Evolutionary conservation across 1,284 basidiomycete species (phyloP).

Genomic region (Lentinus polychrous): DNA sequence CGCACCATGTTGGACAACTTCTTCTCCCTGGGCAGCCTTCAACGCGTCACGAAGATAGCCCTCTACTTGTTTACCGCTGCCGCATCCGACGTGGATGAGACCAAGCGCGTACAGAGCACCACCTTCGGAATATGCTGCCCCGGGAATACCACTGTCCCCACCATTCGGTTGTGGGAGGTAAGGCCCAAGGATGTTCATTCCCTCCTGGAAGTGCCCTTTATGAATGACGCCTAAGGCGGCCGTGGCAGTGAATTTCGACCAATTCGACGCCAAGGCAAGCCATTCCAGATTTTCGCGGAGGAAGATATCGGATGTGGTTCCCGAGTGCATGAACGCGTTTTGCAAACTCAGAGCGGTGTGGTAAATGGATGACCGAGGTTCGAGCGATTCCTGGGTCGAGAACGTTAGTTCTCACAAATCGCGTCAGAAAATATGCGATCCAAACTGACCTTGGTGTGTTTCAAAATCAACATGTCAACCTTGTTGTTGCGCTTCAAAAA

Average conservation of each 20-base stretch:
- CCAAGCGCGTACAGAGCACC: conserved; percentile 93
- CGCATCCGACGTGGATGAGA: conserved; percentile 85
- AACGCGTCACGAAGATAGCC: conserved; percentile 75
- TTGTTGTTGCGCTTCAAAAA: conserved; percentile 93
- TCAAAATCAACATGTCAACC: conserved; percentile 84
- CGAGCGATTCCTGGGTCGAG: conserved; percentile 72
- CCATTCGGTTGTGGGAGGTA: conserved; percentile 76
- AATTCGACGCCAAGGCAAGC: conserved; percentile 89
- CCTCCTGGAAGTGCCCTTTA: conserved; percentile 91
- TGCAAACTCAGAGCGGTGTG: conserved; percentile 92
- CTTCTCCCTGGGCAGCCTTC: conserved; percentile 63
- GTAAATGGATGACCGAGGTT: conserved; percentile 91
- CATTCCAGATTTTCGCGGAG: conserved; percentile 93
- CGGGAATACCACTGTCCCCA: conserved; percentile 64
- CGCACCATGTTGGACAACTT: conserved; percentile 89
- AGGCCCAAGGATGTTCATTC: conserved; percentile 87
- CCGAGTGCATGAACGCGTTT: conserved; percentile 94
- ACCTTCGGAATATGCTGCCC: conserved; percentile 85
- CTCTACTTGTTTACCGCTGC: conserved; percentile 63
- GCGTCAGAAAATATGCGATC: not conserved
- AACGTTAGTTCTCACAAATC: conserved; percentile 5
- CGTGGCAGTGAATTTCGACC: conserved; percentile 96
- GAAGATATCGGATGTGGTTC: conserved; percentile 90
- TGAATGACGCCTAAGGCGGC: conserved; percentile 95
- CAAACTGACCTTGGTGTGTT: conserved; percentile 76